Evolutionary conservation across 805 yeast genomes (phyloP).

Genomic region (Wickerhamiella parazyma): DNA sequence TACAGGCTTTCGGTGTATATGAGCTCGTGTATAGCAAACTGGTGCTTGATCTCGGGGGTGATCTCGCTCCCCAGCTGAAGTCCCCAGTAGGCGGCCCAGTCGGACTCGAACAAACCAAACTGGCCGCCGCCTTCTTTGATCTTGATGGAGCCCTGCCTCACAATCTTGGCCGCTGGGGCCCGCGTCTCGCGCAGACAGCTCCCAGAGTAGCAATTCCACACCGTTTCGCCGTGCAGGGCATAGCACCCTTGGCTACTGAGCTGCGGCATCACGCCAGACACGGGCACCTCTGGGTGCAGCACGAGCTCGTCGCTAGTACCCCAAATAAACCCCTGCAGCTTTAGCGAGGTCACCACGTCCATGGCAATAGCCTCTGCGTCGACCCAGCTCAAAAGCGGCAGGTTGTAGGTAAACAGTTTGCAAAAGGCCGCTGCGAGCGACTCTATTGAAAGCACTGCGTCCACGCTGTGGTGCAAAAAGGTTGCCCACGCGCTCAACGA

Average conservation of each 20-base stretch:
- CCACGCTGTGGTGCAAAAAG: conserved; percentile 11
- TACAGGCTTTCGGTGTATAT: conserved; percentile 59
- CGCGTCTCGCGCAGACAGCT: conserved; percentile 17
- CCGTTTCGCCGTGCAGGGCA: conserved; percentile 14
- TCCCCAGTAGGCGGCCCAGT: conserved; percentile 20
- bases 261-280: conserved; percentile 26
- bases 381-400: conserved; percentile 23
- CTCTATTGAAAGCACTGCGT: conserved; percentile 13
- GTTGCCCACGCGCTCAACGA: conserved; percentile 15
- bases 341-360: conserved; percentile 19
- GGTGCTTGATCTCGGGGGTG: conserved; percentile 29
- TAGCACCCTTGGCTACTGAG: conserved; percentile 27
- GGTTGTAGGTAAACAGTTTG: conserved; percentile 15
- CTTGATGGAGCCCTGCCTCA: conserved; percentile 5
- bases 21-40: conserved; percentile 63
- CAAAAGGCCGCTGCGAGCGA: conserved; percentile 14
- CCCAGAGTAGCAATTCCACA: conserved; percentile 22
- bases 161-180: neutral
- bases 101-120: conserved; percentile 16
- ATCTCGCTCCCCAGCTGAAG: conserved; percentile 14
- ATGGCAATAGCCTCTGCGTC: conserved; percentile 23
- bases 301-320: conserved; percentile 1
- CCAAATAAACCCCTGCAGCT: conserved; percentile 17
- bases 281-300: conserved; percentile 3
- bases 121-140: conserved; percentile 7